Conservation (phyloP, 306 rosid species). For the Gleditsia sinensis region DNA sequence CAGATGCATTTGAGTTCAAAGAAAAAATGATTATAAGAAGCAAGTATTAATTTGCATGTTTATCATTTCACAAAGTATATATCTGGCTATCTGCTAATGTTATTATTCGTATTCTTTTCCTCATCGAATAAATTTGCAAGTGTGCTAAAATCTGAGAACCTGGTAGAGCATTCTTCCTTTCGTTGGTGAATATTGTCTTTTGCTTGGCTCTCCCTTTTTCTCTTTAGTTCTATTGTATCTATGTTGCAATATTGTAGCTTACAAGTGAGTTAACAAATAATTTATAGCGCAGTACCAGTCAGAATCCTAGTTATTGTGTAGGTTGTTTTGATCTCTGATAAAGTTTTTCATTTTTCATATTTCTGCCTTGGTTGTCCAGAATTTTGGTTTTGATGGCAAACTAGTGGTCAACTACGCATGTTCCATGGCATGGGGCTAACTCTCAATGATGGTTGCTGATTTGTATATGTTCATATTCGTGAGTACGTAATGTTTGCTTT, state of each 20-base stretch:
- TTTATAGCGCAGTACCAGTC: background rate
- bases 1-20: background rate
- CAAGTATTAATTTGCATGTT: background rate
- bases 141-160: background rate
- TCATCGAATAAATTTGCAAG: background rate
- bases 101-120: background rate
- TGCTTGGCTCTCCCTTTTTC: background rate
- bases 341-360: constrained; percentile 3
- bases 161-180: no score
- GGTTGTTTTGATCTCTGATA: constrained; percentile 2
- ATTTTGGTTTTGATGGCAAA: constrained; percentile 94
- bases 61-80: background rate
- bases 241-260: background rate
- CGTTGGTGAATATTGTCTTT: background rate
- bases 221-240: background rate
- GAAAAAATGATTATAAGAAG: no score
- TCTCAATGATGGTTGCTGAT: constrained; percentile 32
- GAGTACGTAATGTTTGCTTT: constrained; percentile 23
- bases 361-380: constrained; percentile 51
- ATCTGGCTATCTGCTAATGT: background rate
- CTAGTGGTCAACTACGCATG: constrained; percentile 86
- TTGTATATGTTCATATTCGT: constrained; percentile 27
- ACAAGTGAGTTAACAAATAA: background rate
- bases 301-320: background rate
- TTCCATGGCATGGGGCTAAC: constrained; percentile 96